Base-by-base conservation (phyloP, 176 grass and related monocot genomes). In the Poa pratensis region DNA sequence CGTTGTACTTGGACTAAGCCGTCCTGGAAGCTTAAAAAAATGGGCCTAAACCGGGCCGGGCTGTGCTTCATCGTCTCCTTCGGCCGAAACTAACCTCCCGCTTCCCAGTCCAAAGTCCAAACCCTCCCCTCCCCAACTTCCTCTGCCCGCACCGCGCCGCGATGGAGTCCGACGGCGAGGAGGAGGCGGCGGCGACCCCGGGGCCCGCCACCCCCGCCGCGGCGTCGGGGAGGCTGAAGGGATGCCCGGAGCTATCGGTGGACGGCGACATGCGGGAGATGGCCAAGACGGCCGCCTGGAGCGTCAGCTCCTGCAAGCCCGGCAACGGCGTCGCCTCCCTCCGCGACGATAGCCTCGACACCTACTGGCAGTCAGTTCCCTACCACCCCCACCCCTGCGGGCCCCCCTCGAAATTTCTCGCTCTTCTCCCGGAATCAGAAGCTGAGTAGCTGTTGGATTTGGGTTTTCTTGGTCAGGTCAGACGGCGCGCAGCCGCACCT, bases 401-500 rank as follows among this genome's bases (percentile, higher is more conserved):
- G 5, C 30, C 1, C 54, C 55, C 13, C 4, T 51, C 39, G 0
- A 40, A 16, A 73, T 35, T 1, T 71, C 5, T 19, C 15, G 0
- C 49, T 22, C 7, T 26, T 78, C 20, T 17, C n/a, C 1, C 15
- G n/a, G n/a, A 27, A 61, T 19, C 39, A 27, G 55, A 26, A 55
- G 32, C 32, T 2, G 28, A 9, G 1, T 70, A 16, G 17, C 6
- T 9, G 6, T 5, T 75, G 50, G 65, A 40, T 60, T 39, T 20
- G 17, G 35, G 10, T 20, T 24, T 55, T 74, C 73, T 24, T 85
- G 64, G 30, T 17, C 75, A 97, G 95, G 77, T 98, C 96, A 1
- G 93, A 94, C 82, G 96, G 96, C 78, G 93, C 93, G 37, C 93
- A 98, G 87, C 96, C 96, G 16, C 96, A 98, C 84, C 65, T 98